A percentile compares a stretch with the other conserved stretches of the same genome.
Evolutionary conservation across 192 early-diverging fungal genomes (phyloP).

Genomic region (Backusella liffmaniae): DNA sequence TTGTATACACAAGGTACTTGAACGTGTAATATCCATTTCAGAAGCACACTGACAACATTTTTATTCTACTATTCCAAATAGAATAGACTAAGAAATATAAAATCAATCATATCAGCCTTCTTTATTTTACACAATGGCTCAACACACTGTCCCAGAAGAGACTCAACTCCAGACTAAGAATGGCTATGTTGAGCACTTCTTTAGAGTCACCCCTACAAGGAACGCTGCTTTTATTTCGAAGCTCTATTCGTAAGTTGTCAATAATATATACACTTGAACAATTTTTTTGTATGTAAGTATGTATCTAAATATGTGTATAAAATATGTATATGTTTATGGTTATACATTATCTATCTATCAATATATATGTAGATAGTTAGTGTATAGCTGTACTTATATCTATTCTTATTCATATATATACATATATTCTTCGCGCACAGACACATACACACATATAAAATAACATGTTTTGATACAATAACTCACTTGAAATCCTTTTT

Average conservation of each 20-base stretch:
- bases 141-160: not conserved
- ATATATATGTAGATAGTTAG: too few species aligned
- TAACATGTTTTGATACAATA: too few species aligned
- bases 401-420: too few species aligned
- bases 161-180: not conserved
- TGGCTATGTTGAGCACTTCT: slow-evolving; percentile 4
- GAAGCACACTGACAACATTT: not conserved
- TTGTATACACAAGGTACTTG: not conserved
- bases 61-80: not conserved
- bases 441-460: too few species aligned
- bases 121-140: not conserved
- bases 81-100: not conserved
- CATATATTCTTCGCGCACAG: too few species aligned
- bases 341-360: too few species aligned
- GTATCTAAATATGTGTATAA: not conserved
- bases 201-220: slow-evolving; percentile 1
- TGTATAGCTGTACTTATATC: too few species aligned
- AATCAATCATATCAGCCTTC: too few species aligned
- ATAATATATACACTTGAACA: not conserved
- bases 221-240: slow-evolving; percentile 12
- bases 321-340: not conserved
- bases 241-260: slow-evolving; percentile 1
- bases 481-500: not conserved
- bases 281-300: too few species aligned
- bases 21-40: not conserved